Evolutionary conservation across 495 filamentous ascomycete genomes (phyloP), one percentile per base, ranked within the genome.

Genomic region (Geoglossum glabrum): DNA sequence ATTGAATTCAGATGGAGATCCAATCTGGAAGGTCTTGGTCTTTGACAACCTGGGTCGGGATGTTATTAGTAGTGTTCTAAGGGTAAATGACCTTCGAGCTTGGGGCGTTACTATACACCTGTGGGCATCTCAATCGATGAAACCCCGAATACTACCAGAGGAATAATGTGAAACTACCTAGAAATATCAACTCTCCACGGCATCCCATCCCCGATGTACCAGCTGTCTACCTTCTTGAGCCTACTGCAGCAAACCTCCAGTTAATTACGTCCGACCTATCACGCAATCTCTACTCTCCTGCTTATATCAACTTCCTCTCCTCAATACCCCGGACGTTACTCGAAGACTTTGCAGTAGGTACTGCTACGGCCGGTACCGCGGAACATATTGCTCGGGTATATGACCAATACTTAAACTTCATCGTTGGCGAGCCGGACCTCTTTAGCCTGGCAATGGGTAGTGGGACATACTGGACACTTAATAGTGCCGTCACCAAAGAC

Each of bases 31-130:
- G 64, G 76, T 83, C 19, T 66, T 85, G 59, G 80, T 85, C 1
- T 85, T 84, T 62, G 81, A 85, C 64, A 76, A 79, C 55, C 69
- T 84, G 66, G 81, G 81, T n/a, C 65, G 81, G 59, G 81, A 85
- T 69, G 74, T 85, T 26, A 96, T 98, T 63, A 95, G 89, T 71
- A 95, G 88, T 64, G 90, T 98, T 7, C 73, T 98, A 34, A 75
- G 90, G 60, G 93, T 98, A 34, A 94, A 87, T 61, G 90, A 97
- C 69, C 76, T 98, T 59, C 75, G 92, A 58, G 80, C 83, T 47
- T 90, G 87, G 81, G 93, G 93, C 11, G 85, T 99, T 51, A 99
- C 93, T 15, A 95, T 97, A 73, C 92, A 99, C 70, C 82, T 97
- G 84, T 90, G 71, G 23, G 73, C 60, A n/a, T 28, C 43, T 11